Evolutionary conservation across 192 early-diverging fungal genomes (phyloP).

Genomic region (Neocallimastix lanati): DNA sequence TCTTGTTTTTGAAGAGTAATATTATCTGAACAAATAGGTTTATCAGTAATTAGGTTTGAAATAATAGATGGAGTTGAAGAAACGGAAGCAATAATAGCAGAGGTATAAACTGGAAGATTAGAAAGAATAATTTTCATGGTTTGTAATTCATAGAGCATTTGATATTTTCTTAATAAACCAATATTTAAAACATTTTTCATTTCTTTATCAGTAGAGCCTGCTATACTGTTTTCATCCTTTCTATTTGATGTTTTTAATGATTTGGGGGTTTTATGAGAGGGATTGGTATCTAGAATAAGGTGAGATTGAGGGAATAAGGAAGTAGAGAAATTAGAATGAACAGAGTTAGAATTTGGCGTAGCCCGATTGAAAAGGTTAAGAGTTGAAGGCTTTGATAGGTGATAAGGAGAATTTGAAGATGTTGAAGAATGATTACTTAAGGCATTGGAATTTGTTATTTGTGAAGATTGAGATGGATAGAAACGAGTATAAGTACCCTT

Average conservation of each 20-base stretch:
- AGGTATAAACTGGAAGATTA: slow-evolving; percentile 44
- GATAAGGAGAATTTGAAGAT: neutral
- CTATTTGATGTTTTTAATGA: slow-evolving; percentile 5
- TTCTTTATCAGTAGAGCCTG: neutral
- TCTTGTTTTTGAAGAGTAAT: neutral
- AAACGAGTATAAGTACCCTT: neutral
- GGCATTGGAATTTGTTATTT: neutral
- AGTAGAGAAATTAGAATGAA: neutral
- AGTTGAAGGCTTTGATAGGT: neutral
- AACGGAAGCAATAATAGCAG: slow-evolving; percentile 54
- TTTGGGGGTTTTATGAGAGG: no score
- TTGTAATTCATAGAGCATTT: slow-evolving; percentile 9
- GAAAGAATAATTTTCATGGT: slow-evolving; percentile 48
- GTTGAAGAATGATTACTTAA: neutral
- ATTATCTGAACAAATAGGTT: slow-evolving; percentile 31
- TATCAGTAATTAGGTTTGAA: slow-evolving; percentile 59
- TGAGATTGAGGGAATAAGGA: neutral
- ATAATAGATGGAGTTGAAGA: slow-evolving; percentile 29
- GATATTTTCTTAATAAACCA: neutral
- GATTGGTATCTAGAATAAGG: slow-evolving; percentile 4
- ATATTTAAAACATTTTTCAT: neutral
- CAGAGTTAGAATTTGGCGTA: neutral
- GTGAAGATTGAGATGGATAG: neutral
- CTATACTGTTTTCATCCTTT: neutral
- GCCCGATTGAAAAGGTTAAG: neutral